Evolutionary conservation across 805 yeast genomes (phyloP), one percentile per base, ranked within the genome.

Genomic region (Debaryomyces castellii): DNA sequence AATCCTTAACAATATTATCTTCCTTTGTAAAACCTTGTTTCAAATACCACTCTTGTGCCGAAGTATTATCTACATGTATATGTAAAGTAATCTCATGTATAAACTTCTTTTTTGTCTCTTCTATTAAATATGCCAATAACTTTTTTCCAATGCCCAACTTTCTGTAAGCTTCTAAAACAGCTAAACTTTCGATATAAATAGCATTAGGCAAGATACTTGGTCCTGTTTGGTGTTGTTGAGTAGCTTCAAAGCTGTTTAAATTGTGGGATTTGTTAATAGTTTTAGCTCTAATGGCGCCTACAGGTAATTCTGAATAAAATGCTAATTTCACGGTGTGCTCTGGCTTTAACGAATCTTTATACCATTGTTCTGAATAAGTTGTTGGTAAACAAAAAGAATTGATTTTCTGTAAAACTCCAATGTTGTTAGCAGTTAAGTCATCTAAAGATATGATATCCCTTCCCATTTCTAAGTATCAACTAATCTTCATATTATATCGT

Each of bases 261-360:
- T 68, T 71, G 39, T 73, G 69, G 11, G 67, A 54, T 17, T 79
- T 70, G 46, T 74, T 73, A 43, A 76, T 66, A 7, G 73, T 64
- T 52, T 71, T 74, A 45, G 86, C 84, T 49, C 83, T 82, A 40
- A 89, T 67, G 3, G 82, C 85, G 12, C 94, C 96, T 3, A 89
- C 92, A 6, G 96, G 89, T 5, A 87, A 78, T 57, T 86, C 96
- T 40, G 85, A 78, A 63, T 75, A 85, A 64, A 73, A 87, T 0
- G 85, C 87, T 45, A 82, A 66, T 57, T 83, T 76, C 27, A 76
- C 74, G 27, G 85, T 66, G 23, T 81, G 83, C 20, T 73, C 81
- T 1, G 71, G 57, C 2, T 72, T 67, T 21, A 75, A 61, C 11
- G 80, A 67, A 18, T 74, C 74, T 24, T 70, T 53, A 51, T 82